phyloP scores from a whole-genome alignment of 1,284 basidiomycete genomes.

The Xerocomus amazonicus region DNA sequence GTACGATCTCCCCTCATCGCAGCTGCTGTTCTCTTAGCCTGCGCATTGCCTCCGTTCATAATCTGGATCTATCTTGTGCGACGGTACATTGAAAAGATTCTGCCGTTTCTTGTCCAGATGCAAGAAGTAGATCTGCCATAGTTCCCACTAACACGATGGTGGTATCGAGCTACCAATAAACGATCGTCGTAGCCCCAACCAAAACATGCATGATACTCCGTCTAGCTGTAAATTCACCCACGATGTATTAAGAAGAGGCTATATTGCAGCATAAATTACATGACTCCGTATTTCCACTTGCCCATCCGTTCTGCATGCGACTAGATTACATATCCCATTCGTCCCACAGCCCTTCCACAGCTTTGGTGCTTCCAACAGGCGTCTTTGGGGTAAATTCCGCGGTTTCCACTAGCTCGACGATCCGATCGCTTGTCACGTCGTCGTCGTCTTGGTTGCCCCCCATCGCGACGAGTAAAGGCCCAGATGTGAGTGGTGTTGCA shows the following conservation, averaged over 20 bases:
- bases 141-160: background rate
- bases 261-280: conserved; percentile 19
- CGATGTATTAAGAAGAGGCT: conserved; percentile 5
- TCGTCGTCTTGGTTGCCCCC: conserved; percentile 51
- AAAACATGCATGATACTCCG: too few species aligned
- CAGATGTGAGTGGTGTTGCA: conserved; percentile 34
- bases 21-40: conserved; percentile 20
- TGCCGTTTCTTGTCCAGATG: conserved; percentile 10
- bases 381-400: conserved; percentile 43
- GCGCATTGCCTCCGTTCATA: conserved; percentile 20
- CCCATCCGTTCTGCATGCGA: background rate
- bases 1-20: conserved; percentile 23
- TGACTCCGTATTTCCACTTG: background rate
- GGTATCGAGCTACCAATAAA: too few species aligned
- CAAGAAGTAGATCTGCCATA: background rate
- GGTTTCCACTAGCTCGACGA: conserved; percentile 70
- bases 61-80: conserved; percentile 7
- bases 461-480: conserved; percentile 58
- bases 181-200: too few species aligned
- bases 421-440: conserved; percentile 52
- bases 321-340: conserved; percentile 63
- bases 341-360: conserved; percentile 50
- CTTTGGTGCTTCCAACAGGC: conserved; percentile 31
- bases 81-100: conserved; percentile 3
- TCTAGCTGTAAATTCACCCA: too few species aligned